phyloP scores from a whole-genome alignment of 140 eudicot genomes.

The Senecio squalidus region DNA sequence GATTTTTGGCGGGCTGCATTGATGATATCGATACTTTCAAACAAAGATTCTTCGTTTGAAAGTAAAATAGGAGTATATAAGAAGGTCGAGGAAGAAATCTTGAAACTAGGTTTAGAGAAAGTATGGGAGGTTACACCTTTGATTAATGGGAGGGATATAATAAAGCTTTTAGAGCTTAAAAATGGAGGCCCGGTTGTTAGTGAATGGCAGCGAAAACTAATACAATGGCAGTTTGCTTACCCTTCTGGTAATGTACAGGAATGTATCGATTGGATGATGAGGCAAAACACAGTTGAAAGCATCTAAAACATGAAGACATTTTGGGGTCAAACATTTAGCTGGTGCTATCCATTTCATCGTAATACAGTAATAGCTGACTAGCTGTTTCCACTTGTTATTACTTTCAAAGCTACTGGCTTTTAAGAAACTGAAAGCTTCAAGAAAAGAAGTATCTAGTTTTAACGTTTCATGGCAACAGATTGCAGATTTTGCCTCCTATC shows the following conservation, averaged over 20 bases:
- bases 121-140: constrained; percentile 68
- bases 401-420: no score
- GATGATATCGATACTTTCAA: constrained; percentile 14
- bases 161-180: constrained; percentile 49
- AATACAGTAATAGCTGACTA: no score
- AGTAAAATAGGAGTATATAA: constrained; percentile 33
- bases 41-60: constrained; percentile 17
- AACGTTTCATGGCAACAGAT: no score
- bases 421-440: no score
- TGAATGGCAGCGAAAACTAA: constrained; percentile 63
- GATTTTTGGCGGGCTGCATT: constrained; percentile 18
- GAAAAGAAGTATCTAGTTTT: no score
- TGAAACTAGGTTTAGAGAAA: constrained; percentile 41
- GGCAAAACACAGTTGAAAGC: constrained; percentile 24
- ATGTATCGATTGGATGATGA: constrained; percentile 64
- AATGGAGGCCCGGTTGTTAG: constrained; percentile 61
- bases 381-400: no score
- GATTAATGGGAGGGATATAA: constrained; percentile 61
- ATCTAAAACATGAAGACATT: constrained; percentile 9
- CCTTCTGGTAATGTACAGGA: constrained; percentile 53
- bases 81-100: constrained; percentile 37
- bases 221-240: constrained; percentile 74
- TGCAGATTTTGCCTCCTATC: neutral
- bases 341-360: no score
- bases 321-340: no score